These are phyloP conservation scores for Phylloporus rhodoxanthus DNA, from an alignment of 768 basidiomycete genomes.

Conservation along the genomic window DNA sequence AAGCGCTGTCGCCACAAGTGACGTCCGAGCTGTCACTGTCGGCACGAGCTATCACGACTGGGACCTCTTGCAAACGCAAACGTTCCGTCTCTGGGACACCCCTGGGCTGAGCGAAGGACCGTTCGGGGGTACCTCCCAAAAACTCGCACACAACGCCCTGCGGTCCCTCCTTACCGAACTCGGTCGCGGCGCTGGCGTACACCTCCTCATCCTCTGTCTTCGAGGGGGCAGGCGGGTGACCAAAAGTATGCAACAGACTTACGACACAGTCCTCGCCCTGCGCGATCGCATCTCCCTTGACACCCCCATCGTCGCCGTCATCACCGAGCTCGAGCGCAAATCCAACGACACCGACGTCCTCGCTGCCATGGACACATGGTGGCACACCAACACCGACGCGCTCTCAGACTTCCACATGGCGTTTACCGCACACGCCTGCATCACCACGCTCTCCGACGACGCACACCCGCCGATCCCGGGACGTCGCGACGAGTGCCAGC, in stretches of 20 bases:
- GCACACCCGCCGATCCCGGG: slow-evolving; percentile 10
- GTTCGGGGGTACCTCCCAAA: slow-evolving; percentile 5
- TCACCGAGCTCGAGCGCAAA: slow-evolving; percentile 17
- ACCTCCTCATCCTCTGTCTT: slow-evolving; percentile 19
- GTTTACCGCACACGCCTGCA: slow-evolving; percentile 19
- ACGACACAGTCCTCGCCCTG: slow-evolving; percentile 12
- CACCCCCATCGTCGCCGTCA: slow-evolving; percentile 15
- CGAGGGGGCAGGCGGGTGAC: slow-evolving; percentile 17
- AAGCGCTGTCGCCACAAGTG: slow-evolving; percentile 13
- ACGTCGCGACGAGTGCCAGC: slow-evolving; percentile 21
- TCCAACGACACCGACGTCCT: slow-evolving; percentile 8
- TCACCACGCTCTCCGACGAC: slow-evolving; percentile 21
- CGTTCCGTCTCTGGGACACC: slow-evolving; percentile 24
- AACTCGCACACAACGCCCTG: slow-evolving; percentile 14
- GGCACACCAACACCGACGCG: slow-evolving; percentile 10
- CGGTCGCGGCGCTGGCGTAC: slow-evolving; percentile 9
- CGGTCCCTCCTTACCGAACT: slow-evolving; percentile 22
- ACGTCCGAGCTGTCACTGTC: slow-evolving; percentile 15
- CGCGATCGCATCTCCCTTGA: slow-evolving; percentile 15
- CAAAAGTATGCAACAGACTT: slow-evolving; percentile 17
- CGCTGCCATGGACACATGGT: slow-evolving; percentile 21
- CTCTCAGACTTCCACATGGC: slow-evolving; percentile 9
- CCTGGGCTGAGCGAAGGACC: slow-evolving; percentile 17
- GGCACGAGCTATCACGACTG: slow-evolving; percentile 23
- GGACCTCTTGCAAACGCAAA: slow-evolving; percentile 17